Conservation (phyloP, 2,329 filamentous ascomycete species). For the Colletotrichum tofieldiae region DNA sequence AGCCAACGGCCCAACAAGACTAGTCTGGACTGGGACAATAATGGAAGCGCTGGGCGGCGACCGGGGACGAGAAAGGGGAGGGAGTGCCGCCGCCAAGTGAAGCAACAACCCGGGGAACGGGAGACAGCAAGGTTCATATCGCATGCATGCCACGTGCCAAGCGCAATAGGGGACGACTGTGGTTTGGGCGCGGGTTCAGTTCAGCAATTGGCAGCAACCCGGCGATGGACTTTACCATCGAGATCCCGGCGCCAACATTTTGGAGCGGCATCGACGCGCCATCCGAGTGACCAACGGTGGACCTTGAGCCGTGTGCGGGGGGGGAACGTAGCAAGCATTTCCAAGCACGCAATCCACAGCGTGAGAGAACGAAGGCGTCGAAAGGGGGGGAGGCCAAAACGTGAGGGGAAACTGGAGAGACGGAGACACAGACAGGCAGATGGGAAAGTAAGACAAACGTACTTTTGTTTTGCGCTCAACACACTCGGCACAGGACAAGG, state of each 20-base stretch:
- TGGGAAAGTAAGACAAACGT: slow-evolving; percentile 48
- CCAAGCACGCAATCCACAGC: neutral
- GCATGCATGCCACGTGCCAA: slow-evolving; percentile 11
- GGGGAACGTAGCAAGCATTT: neutral
- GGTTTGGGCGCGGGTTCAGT: neutral
- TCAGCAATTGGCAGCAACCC: neutral
- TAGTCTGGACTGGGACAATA: neutral
- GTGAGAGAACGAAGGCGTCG: neutral
- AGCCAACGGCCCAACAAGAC: neutral
- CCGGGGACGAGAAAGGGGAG: neutral
- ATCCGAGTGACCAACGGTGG: slow-evolving; percentile 6
- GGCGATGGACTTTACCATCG: neutral
- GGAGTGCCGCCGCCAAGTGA: neutral
- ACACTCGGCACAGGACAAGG: slow-evolving; percentile 83
- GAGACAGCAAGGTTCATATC: neutral
- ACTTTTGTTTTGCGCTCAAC: slow-evolving; percentile 89
- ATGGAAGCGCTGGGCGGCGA: neutral
- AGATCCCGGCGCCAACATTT: neutral
- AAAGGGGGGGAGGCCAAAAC: neutral
- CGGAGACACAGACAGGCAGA: slow-evolving; percentile 28
- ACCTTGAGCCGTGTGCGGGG: slow-evolving; percentile 2
- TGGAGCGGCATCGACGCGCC: neutral
- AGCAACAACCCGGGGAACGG: neutral
- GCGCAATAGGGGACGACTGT: neutral
- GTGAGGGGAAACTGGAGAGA: neutral